Evolutionary conservation across 192 early-diverging fungal species (phyloP), one percentile per base, ranked within the genome.

Genomic region (Chytriomyces hyalinus): DNA sequence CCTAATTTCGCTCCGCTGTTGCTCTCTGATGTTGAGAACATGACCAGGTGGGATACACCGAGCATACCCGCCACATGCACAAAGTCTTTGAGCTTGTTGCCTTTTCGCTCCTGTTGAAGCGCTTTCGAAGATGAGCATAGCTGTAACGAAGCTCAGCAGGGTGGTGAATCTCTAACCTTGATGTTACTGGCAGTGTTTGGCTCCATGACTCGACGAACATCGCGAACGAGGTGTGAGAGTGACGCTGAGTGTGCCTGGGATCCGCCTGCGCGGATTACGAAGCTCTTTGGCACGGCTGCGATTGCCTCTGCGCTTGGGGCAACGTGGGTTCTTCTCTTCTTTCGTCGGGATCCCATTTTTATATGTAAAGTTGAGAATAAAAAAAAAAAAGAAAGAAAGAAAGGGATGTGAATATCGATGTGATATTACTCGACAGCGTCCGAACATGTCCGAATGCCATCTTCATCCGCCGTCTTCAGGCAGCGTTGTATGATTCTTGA

Each of bases 201-300:
- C 84, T 97, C 94, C 93, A 99, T 95, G 45, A 94, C 86, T 59
- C 83, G 87, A 44, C 97, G 90, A 48, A 96, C 84, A 82, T 99
- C 95, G 48, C 74, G 79, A 24, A 97, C 95, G 11, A 99, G 88
- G 9, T 88, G 88, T 15, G 88, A 77, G 11, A 97, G 92, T n/a
- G 92, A 84, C 50, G 82, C 83, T 8, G 43, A 15, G 71, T 61
- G 60, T 8, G 43, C 49, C 60, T 63, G 71, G 4, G 59, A 44
- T 1, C 95, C 94, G 13, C 97, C 97, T 4, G 96, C 93, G 67
- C 93, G 92, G 71, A 98, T 94, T 28, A 99, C 97, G 82, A 99
- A 95, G 73, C 93, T 91, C 78, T 92, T 90, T 24, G 96, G 96
- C 78, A 85, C 81, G 44, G 79, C 80, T 49, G 76, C 76, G 36